phyloP scores from a whole-genome alignment of 805 yeast genomes.

The Suhomyces pyralidae region DNA sequence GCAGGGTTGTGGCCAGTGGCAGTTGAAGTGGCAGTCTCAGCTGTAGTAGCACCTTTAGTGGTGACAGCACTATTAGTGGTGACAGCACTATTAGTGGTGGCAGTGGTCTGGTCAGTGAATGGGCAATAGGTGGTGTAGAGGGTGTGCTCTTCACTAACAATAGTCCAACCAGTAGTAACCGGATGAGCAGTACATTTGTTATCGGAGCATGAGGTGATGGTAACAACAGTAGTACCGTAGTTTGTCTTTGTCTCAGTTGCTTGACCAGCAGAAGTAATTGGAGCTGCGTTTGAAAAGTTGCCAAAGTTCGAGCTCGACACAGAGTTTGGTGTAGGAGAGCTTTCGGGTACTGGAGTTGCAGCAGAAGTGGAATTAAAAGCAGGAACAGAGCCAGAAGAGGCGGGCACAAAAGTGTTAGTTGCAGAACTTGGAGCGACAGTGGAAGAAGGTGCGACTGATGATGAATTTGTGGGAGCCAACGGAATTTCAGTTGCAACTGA shows the following conservation, averaged over 20 bases:
- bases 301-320: neutral
- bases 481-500: slow-evolving; percentile 5
- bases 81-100: neutral
- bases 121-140: slow-evolving; percentile 37
- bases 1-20: neutral
- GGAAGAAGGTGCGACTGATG: slow-evolving; percentile 6
- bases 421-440: slow-evolving; percentile 5
- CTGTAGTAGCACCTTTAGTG: neutral
- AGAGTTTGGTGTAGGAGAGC: neutral
- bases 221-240: slow-evolving; percentile 25
- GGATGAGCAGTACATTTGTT: slow-evolving; percentile 22
- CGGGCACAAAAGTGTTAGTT: slow-evolving; percentile 4
- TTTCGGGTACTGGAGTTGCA: neutral
- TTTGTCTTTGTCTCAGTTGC: slow-evolving; percentile 18
- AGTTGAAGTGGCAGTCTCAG: neutral
- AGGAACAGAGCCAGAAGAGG: slow-evolving; percentile 5
- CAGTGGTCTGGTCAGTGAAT: slow-evolving; percentile 11
- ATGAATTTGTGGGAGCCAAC: slow-evolving; percentile 1
- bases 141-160: slow-evolving; percentile 29
- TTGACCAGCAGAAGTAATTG: slow-evolving; percentile 15
- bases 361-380: slow-evolving; percentile 3
- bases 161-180: slow-evolving; percentile 36
- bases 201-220: slow-evolving; percentile 35
- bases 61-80: too few relatives aligned
- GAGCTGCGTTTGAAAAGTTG: neutral